Base-by-base conservation (phyloP, 129 eudicot species). In the Logfia minima region DNA sequence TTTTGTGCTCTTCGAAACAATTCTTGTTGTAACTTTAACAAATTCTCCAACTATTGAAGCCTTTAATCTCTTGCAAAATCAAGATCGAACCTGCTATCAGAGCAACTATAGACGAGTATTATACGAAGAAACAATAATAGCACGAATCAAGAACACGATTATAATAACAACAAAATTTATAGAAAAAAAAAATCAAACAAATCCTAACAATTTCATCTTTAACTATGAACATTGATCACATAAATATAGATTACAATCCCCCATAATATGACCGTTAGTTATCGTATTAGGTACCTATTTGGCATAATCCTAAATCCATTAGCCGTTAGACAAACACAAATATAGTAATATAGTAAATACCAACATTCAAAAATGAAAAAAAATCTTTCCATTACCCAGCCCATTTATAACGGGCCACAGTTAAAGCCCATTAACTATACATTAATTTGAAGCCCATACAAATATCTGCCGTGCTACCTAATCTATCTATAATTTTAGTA, bases 301-400 rank as follows among this genome's bases (percentile, higher is more conserved):
- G 60, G 81, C 69, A 77, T 37, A 18, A 52, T 35, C 34, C 66
- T 80, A 4, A 80, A 55, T 74, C 8, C 74, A 22, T 74, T 55
- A 74, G 79, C 75, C 79, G 79, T 66, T 80, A 22, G 13, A 2
- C 48, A 1, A 39, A 8, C 9, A 39, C 2, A 39, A 39, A 39
- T 9, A 5, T 35, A 35, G 39, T 35, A 39, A 39, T 9, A 5
- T 35, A 35, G 39, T 35, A 35, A 35, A 26, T 26, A 2, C 29
- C 41, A 41, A 41, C 48, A 41, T 41, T 41, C 4, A 41, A 41
- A 41, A 41, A 41, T 9, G 3, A 41, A 41, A 41, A 39, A 14
- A 41, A 26, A 26, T 26, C 14, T 9, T 10, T 41, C 48, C 48
- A 48, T 48, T 14, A 48, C 26, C 75, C 43, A 43, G 68, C 70